Conservation (phyloP, 2,329 filamentous ascomycete genomes). For the Nigrospora osmanthi region DNA sequence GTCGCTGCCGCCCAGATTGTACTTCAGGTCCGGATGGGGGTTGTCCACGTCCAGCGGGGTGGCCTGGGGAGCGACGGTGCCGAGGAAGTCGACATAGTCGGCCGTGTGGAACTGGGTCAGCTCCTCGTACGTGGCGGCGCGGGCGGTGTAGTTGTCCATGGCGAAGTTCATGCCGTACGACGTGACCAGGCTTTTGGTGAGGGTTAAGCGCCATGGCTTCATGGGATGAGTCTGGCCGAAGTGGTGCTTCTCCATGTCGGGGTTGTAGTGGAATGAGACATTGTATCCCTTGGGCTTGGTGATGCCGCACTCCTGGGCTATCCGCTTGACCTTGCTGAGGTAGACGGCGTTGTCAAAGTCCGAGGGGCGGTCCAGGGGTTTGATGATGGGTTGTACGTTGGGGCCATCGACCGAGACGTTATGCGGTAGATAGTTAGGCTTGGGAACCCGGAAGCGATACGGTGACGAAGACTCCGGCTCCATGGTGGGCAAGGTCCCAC, state of each 20-base stretch:
- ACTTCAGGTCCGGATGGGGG: slow-evolving; percentile 57
- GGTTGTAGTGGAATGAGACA: slow-evolving; percentile 94
- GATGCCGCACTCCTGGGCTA: slow-evolving; percentile 59
- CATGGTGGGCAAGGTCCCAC: slow-evolving; percentile 11
- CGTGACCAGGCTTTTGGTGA: slow-evolving; percentile 91
- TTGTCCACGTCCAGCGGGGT: slow-evolving; percentile 59
- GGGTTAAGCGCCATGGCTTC: slow-evolving; percentile 95
- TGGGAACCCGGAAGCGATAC: slow-evolving; percentile 46
- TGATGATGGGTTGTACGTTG: slow-evolving; percentile 43
- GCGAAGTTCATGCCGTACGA: slow-evolving; percentile 93
- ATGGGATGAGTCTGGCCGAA: slow-evolving; percentile 96
- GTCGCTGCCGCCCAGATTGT: slow-evolving; percentile 84
- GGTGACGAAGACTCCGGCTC: slow-evolving; percentile 29
- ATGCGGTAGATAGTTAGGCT: slow-evolving; percentile 54
- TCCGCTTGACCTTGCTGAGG: slow-evolving; percentile 48
- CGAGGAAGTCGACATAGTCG: slow-evolving; percentile 88
- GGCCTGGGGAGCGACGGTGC: slow-evolving; percentile 58
- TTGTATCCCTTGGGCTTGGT: slow-evolving; percentile 76
- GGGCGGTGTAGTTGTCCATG: slow-evolving; percentile 88
- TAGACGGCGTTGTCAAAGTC: slow-evolving; percentile 49
- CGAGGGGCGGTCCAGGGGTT: slow-evolving; percentile 40
- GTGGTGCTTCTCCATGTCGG: slow-evolving; percentile 90
- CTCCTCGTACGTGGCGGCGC: slow-evolving; percentile 80
- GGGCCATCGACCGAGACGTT: slow-evolving; percentile 39
- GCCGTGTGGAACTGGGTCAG: slow-evolving; percentile 77